phyloP scores from a whole-genome alignment of 2,329 filamentous ascomycete species.

The Colletotrichum melonis region DNA sequence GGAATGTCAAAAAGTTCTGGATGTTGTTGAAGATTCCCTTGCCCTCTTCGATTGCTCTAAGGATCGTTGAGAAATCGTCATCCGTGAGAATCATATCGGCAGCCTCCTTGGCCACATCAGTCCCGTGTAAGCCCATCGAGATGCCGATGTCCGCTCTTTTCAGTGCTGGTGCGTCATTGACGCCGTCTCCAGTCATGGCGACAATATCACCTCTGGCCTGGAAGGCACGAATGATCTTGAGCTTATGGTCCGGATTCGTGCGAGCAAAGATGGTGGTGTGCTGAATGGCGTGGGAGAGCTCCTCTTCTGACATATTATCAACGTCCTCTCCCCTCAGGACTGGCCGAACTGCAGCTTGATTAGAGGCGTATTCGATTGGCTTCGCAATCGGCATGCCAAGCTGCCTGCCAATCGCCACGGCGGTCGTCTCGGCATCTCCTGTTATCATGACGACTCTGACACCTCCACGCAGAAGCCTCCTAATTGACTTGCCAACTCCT shows the following conservation, averaged over 20 bases:
- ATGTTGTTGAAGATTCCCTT: constrained; percentile 99
- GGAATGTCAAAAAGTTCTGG: constrained; percentile 98
- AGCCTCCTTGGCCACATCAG: constrained; percentile 96
- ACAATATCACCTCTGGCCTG: constrained; percentile 96
- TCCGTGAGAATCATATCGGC: constrained; percentile 94
- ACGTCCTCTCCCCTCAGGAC: constrained; percentile 92
- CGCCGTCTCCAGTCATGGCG: constrained; percentile 98
- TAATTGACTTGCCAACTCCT: constrained; percentile 89
- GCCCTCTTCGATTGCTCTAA: constrained; percentile 96
- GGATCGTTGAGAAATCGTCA: constrained; percentile 90
- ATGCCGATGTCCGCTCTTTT: constrained; percentile 99
- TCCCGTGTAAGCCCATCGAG: constrained; percentile 94
- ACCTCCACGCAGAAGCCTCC: constrained; percentile 89
- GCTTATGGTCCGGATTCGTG: constrained; percentile 96
- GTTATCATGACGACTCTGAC: constrained; percentile 99
- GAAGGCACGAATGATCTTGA: constrained; percentile 94
- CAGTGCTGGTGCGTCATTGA: constrained; percentile 95
- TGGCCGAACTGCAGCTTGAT: constrained; percentile 71
- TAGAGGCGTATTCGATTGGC: constrained; percentile 61
- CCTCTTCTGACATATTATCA: constrained; percentile 89
- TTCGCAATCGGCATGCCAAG: constrained; percentile 88
- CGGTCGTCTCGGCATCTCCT: constrained; percentile 94
- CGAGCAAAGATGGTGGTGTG: constrained; percentile 95
- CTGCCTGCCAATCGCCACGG: constrained; percentile 91
- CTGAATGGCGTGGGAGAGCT: constrained; percentile 85